Evolutionary conservation across 1,284 basidiomycete genomes (phyloP), one percentile per base, ranked within the genome.

Genomic region (Megacollybia platyphylla): DNA sequence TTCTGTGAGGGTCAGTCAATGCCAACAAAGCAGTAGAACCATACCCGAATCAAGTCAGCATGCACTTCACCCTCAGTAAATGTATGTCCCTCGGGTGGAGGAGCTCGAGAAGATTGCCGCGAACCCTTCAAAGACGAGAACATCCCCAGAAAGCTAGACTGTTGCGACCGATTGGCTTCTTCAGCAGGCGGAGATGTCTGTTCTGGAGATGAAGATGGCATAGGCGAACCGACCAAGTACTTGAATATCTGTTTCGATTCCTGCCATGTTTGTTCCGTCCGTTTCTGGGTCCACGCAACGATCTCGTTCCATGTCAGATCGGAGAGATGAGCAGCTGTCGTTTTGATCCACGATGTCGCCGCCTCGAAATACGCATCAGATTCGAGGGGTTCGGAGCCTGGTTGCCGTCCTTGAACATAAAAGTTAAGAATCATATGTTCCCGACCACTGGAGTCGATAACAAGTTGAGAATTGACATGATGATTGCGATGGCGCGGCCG

Each of bases 381-480:
- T 7, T 46, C 42, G 20, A 54, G 37, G n/a, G 52, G 48, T 10
- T 52, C 40, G 24, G 57, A 56, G 7, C 62, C 63, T 30, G 65
- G 67, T 39, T 61, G 64, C 45, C 59, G 60, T 30, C 74, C 76
- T 60, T 82, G 71, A 20, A 87, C 67, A 52, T 79, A 88, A 57
- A 88, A 88, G 41, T 79, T 81, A 52, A 88, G 68, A 31, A 86
- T 67, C 73, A 88, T 78, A 51, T 88, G 86, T 56, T 88, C 85
- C 36, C 75, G 69, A 1, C 85, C 84, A 4, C 71, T 55, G 13
- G 75, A 62, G 54, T 88, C 85, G 20, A 81, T 61, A 44, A 74
- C 73, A 43, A 87, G 69, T 47, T 84, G 79, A 13, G 84, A 86
- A 7, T 74, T 73, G 37, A 87, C 79, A 59, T 80, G 80, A 49